Conservation (phyloP, 495 filamentous ascomycete species). For the Cercophora sp. region DNA sequence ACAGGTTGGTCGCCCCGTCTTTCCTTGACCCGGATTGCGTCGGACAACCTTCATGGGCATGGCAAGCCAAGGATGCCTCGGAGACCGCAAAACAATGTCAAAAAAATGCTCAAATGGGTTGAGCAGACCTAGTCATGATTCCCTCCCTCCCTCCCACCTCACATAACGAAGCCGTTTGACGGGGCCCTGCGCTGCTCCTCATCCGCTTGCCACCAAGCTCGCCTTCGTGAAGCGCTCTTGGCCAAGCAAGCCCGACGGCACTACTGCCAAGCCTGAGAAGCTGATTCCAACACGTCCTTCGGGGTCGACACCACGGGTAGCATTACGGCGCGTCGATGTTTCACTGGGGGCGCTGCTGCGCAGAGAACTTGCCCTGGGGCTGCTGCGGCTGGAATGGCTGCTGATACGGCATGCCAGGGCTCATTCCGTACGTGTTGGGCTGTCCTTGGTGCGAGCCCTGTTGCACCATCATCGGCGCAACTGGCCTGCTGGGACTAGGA, state of each 20-base stretch:
- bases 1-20: neutral
- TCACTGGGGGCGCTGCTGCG: slow-evolving; percentile 33
- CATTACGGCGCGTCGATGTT: neutral
- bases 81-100: slow-evolving; percentile 11
- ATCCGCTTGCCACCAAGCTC: neutral
- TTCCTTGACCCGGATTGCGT: slow-evolving; percentile 5
- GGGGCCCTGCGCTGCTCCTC: neutral
- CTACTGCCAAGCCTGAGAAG: slow-evolving; percentile 9
- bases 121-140: slow-evolving; percentile 17
- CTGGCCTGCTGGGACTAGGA: slow-evolving; percentile 73
- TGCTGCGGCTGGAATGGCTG: slow-evolving; percentile 64
- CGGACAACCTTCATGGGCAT: neutral
- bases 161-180: slow-evolving; percentile 13
- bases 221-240: neutral
- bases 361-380: slow-evolving; percentile 60
- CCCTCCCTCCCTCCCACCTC: slow-evolving; percentile 13
- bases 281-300: neutral
- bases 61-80: neutral
- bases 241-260: neutral
- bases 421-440: slow-evolving; percentile 59
- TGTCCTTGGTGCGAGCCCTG: slow-evolving; percentile 73
- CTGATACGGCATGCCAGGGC: slow-evolving; percentile 61
- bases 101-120: slow-evolving; percentile 10
- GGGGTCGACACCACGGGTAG: neutral
- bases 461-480: slow-evolving; percentile 74